Evolutionary conservation across 2,329 filamentous ascomycete species (phyloP).

Genomic region (Fonsecaea pedrosoi): DNA sequence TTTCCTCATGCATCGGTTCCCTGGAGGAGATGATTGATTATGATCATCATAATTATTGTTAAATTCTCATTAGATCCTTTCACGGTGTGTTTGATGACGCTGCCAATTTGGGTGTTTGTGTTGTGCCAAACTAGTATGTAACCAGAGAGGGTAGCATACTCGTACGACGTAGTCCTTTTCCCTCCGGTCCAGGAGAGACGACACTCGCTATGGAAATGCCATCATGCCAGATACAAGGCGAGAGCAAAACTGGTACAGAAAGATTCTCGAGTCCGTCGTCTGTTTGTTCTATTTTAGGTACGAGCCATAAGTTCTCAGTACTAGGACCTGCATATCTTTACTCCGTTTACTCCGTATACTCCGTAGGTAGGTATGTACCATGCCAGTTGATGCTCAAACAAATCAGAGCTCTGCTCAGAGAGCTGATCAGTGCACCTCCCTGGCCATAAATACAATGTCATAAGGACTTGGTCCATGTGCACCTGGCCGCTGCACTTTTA

Average conservation of each 20-base stretch:
- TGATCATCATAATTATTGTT: too few relatives aligned
- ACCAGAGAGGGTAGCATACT: not conserved
- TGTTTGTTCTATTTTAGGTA: constrained; percentile 5
- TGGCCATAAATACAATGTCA: not conserved
- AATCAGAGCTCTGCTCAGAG: not conserved
- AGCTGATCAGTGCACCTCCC: not conserved
- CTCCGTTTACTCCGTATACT: too few relatives aligned
- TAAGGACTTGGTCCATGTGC: not conserved
- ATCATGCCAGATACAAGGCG: not conserved
- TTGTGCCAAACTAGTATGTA: not conserved
- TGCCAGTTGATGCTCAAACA: not conserved
- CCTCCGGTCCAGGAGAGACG: not conserved
- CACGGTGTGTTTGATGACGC: not conserved
- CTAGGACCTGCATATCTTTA: too few relatives aligned
- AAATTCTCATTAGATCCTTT: not conserved
- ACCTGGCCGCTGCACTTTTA: not conserved
- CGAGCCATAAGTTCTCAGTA: not conserved
- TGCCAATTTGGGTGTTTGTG: constrained; percentile 3
- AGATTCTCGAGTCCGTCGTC: not conserved
- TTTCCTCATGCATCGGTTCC: not conserved
- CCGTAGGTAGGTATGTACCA: not conserved
- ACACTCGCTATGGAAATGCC: not conserved
- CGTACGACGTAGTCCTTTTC: not conserved
- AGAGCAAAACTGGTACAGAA: not conserved
- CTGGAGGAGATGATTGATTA: not conserved